phyloP scores from a whole-genome alignment of 176 grass and related monocot genomes.

The Avena insularis region DNA sequence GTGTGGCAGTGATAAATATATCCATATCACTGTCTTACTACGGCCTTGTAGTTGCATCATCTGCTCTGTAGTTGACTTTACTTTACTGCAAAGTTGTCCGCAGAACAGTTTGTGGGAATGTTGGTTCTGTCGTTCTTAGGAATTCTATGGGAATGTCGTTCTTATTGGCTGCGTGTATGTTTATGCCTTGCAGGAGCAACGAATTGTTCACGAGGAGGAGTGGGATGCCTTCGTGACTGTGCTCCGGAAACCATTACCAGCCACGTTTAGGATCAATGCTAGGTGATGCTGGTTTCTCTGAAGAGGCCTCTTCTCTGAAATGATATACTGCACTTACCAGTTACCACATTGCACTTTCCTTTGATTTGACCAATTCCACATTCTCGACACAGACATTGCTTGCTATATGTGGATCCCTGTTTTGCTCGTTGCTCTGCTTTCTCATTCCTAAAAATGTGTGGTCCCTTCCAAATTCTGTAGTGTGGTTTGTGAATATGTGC shows the following conservation, averaged over 20 bases:
- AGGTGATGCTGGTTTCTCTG: conserved; percentile 49
- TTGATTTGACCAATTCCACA: too few species aligned
- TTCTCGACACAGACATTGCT: too few species aligned
- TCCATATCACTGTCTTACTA: not conserved
- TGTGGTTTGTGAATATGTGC: not conserved
- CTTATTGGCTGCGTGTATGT: not conserved
- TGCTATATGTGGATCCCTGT: too few species aligned
- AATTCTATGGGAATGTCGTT: not conserved
- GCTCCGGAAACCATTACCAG: conserved; percentile 67
- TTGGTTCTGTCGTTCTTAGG: not conserved
- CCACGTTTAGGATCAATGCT: conserved; percentile 84
- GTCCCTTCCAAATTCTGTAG: not conserved
- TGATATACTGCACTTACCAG: not conserved
- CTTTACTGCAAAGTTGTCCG: not conserved
- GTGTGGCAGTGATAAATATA: not conserved
- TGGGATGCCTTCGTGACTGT: conserved; percentile 77
- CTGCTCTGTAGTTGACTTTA: not conserved
- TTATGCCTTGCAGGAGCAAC: conserved; percentile 60
- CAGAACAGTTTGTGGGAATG: conserved; percentile 1
- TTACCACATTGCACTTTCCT: not conserved
- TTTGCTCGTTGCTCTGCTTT: too few species aligned
- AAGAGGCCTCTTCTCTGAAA: not conserved
- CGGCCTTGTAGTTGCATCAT: not conserved
- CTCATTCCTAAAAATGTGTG: too few species aligned
- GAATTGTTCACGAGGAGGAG: conserved; percentile 66